Evolutionary conservation across 495 filamentous ascomycete species (phyloP).

Genomic region (Cercophora samala): DNA sequence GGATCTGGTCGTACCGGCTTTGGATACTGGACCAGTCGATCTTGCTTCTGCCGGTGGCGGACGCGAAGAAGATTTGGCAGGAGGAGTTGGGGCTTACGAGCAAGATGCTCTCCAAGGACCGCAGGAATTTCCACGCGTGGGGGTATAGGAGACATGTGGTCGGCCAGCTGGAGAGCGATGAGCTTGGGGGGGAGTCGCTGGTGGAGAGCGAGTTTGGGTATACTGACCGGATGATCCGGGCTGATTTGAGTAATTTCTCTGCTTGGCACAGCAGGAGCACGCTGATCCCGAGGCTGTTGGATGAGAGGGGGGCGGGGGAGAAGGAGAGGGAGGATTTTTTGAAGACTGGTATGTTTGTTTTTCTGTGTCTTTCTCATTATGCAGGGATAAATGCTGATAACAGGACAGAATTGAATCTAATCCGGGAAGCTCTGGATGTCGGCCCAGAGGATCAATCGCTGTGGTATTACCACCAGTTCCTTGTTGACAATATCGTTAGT

Average conservation of each 20-base stretch:
- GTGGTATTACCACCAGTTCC: slow-evolving; percentile 92
- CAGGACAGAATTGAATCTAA: slow-evolving; percentile 62
- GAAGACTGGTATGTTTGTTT: slow-evolving; percentile 58
- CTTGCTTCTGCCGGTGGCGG: slow-evolving; percentile 49
- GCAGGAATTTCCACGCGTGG: slow-evolving; percentile 96
- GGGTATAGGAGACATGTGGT: slow-evolving; percentile 81
- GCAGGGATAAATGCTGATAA: not conserved
- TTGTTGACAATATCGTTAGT: slow-evolving; percentile 60
- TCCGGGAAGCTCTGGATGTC: slow-evolving; percentile 72
- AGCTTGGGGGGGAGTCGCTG: slow-evolving; percentile 54
- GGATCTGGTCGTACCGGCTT: slow-evolving; percentile 96
- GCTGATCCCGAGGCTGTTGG: slow-evolving; percentile 71
- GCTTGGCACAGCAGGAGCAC: slow-evolving; percentile 91
- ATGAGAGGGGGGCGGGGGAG: slow-evolving; percentile 62
- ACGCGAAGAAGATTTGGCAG: slow-evolving; percentile 70
- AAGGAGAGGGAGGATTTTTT: slow-evolving; percentile 63
- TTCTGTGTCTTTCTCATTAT: too few species aligned
- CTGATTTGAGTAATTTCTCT: slow-evolving; percentile 88
- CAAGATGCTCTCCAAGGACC: slow-evolving; percentile 84
- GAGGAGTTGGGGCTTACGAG: slow-evolving; percentile 74
- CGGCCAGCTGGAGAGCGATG: slow-evolving; percentile 58
- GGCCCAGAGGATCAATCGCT: slow-evolving; percentile 89
- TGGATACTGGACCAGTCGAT: slow-evolving; percentile 79
- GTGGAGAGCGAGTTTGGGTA: slow-evolving; percentile 81
- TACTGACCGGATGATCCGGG: slow-evolving; percentile 79